Evolutionary conservation across 441 rosid species (phyloP).

Genomic region (Macaranga tanarius): DNA sequence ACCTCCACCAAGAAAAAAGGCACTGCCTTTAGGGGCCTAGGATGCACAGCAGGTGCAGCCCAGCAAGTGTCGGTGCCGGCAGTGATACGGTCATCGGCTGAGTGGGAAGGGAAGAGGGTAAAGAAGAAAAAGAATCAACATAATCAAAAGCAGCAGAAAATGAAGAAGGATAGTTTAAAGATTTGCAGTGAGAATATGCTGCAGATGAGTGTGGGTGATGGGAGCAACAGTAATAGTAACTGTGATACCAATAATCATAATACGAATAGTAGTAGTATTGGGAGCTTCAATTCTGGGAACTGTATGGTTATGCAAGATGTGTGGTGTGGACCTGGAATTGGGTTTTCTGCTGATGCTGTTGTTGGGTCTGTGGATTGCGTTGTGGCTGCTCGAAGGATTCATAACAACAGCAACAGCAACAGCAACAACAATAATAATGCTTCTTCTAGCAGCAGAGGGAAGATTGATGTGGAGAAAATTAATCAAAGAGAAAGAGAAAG

Average conservation of each 20-base stretch:
- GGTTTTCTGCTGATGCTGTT: conserved; percentile 56
- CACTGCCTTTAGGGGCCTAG: conserved; percentile 58
- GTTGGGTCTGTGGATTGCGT: conserved; percentile 64
- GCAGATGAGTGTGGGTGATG: conserved; percentile 19
- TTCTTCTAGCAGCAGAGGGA: conserved; percentile 45
- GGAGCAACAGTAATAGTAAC: neutral
- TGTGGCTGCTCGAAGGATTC: conserved; percentile 27
- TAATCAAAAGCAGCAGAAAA: conserved; percentile 36
- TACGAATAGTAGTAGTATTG: conserved; percentile 18
- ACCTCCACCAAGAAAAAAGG: conserved; percentile 47
- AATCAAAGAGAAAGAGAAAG: conserved; percentile 39
- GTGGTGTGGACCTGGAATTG: conserved; percentile 84
- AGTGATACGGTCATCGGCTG: conserved; percentile 71
- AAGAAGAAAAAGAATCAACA: conserved; percentile 47
- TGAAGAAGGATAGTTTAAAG: conserved; percentile 37
- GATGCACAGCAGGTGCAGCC: conserved; percentile 73
- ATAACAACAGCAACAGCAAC: neutral
- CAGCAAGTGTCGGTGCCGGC: conserved; percentile 83
- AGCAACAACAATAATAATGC: conserved; percentile 10
- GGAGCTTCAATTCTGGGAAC: conserved; percentile 28
- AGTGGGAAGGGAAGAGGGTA: conserved; percentile 60
- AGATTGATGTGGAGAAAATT: conserved; percentile 56
- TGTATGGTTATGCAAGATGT: conserved; percentile 64
- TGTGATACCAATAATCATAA: neutral
- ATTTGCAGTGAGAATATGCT: conserved; percentile 25